phyloP scores from a whole-genome alignment of 805 yeast species.

The Kuraishia ogatae region DNA sequence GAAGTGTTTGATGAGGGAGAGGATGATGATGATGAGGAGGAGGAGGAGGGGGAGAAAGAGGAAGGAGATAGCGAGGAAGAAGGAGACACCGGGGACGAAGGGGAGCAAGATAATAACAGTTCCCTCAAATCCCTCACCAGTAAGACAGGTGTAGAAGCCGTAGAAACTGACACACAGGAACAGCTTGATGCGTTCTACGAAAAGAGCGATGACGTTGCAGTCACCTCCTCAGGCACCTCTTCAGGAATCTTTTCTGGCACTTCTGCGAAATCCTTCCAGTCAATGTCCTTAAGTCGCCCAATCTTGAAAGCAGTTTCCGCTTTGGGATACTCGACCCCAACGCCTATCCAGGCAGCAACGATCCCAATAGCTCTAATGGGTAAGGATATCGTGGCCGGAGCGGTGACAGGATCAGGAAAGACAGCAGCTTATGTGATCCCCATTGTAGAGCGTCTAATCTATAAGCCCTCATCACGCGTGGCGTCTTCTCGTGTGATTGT shows the following conservation, averaged over 20 bases:
- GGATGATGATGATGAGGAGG: constrained; percentile 24
- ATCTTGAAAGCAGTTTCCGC: constrained; percentile 73
- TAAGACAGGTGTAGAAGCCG: constrained; percentile 11
- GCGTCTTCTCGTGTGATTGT: constrained; percentile 89
- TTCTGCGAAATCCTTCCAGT: no score
- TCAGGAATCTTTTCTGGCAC: no score
- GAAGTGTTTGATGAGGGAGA: constrained; percentile 25
- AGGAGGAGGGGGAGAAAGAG: constrained; percentile 13
- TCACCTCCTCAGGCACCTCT: no score
- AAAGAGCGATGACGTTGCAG: constrained; percentile 37
- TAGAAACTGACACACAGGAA: constrained; percentile 53
- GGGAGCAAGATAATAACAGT: constrained; percentile 17
- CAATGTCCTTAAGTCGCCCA: constrained; percentile 82
- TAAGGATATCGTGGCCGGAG: constrained; percentile 97
- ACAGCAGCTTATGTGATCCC: constrained; percentile 98
- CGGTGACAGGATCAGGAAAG: constrained; percentile 98
- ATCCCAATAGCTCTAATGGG: constrained; percentile 92
- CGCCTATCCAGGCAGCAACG: constrained; percentile 89
- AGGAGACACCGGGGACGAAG: constrained; percentile 11
- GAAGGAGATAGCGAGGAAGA: constrained; percentile 13
- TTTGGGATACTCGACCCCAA: constrained; percentile 79
- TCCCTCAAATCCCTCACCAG: constrained; percentile 4
- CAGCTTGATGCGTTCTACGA: constrained; percentile 78
- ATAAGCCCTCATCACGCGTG: constrained; percentile 68
- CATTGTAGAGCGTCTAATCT: constrained; percentile 82